Evolutionary conservation across 2,329 filamentous ascomycete species (phyloP).

Genomic region (Chlorencoelia australis): DNA sequence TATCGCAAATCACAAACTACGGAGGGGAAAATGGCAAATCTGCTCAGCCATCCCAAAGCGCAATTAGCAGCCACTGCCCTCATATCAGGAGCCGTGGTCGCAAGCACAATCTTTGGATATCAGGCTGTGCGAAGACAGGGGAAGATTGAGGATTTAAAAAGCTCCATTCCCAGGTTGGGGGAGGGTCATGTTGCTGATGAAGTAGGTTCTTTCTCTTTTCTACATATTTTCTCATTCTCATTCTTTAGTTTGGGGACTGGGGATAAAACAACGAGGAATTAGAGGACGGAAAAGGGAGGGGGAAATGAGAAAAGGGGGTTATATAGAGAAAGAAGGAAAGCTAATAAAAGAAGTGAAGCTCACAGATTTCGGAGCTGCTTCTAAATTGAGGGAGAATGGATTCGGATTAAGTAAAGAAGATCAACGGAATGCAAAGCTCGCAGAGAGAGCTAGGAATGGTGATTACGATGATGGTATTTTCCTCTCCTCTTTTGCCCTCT

Average conservation of each 20-base stretch:
- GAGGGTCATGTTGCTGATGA: conserved; percentile 28
- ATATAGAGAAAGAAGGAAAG: conserved; percentile 6
- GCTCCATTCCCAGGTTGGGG: conserved; percentile 41
- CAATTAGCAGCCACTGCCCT: conserved; percentile 66
- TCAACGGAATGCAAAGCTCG: conserved; percentile 46
- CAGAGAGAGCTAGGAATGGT: conserved; percentile 48
- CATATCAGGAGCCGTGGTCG: conserved; percentile 49
- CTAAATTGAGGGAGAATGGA: too few relatives aligned
- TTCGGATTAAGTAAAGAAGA: conserved; percentile 46
- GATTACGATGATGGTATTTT: conserved; percentile 47
- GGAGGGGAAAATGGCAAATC: conserved; percentile 24
- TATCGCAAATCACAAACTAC: too few relatives aligned
- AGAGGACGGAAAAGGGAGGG: background rate
- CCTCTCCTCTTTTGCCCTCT: background rate
- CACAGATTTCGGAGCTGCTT: conserved; percentile 37
- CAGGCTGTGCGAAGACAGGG: conserved; percentile 48
- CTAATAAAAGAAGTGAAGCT: conserved; percentile 36
- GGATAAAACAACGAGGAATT: background rate
- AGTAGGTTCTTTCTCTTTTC: conserved; percentile 25
- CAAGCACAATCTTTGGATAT: conserved; percentile 50
- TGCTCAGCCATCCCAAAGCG: conserved; percentile 18
- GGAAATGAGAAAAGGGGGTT: background rate
- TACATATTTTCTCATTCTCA: background rate
- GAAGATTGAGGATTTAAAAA: conserved; percentile 46
- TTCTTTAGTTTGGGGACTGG: background rate